Base-by-base conservation (phyloP, 2,329 filamentous ascomycete species). In the Xylaria sp. region DNA sequence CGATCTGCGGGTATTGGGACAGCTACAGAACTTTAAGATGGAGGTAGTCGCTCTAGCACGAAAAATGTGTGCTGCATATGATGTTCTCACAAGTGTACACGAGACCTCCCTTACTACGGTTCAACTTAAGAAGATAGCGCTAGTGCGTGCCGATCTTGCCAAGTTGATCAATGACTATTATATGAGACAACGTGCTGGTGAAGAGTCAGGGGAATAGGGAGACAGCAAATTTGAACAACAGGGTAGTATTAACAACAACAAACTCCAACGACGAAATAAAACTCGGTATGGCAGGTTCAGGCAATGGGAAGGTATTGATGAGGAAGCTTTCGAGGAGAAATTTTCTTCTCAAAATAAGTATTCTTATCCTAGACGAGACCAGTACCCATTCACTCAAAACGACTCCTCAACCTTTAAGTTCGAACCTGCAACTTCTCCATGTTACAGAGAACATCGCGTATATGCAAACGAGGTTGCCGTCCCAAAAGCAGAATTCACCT, bases 51-150 rank as follows among this genome's bases (percentile, higher is more conserved):
- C 74, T 3, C 68, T 78, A 22, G 73, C 73, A 42, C 73, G 76
- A 33, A 77, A 74, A 66, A 75, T 78, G 70, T 70, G 74, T 55
- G 72, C 73, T 33, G 71, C 74, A 17, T 72, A 69, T 56, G 75
- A 77, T 64, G 71, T 72, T 42, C 56, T 78, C 15, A 63, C 71
- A 44, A 64, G 51, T 36, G 62, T 68, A 31, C 61, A 71, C 36
- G 42, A 70, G 51, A 54, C 73, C 10, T 47, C 69, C 15, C 45
- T 66, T n/a, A 59, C 66, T 5, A 44, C 57, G 7, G 58, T 31
- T 29, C 50, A 66, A 39, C 6, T 53, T 42, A 15, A 29, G 25
- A 38, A 55, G 27, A 57, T 76, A 10, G 72, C 70, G 61, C 56
- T 29, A 17, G 69, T 50, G 29, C 72, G 72, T 10, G 75, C 73